phyloP scores from a whole-genome alignment of 129 eudicot genomes.

The Arctium lappa region DNA sequence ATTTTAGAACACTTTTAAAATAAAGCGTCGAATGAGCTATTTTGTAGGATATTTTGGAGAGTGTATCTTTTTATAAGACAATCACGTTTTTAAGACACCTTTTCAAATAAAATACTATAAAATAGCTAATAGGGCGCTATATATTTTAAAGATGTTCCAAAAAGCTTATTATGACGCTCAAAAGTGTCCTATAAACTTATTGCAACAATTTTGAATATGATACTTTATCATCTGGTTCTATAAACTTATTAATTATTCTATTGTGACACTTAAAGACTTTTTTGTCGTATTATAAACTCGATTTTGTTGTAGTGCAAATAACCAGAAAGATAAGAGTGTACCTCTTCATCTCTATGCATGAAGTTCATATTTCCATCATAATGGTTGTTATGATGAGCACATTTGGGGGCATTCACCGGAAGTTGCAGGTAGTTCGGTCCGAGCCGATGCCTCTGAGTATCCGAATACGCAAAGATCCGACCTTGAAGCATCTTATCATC shows the following conservation, averaged over 20 bases:
- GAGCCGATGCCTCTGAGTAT: constrained; percentile 81
- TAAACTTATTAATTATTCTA: too few species aligned
- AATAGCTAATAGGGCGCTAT: too few species aligned
- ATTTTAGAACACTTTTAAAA: too few species aligned
- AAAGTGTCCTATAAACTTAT: not conserved
- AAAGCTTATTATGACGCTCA: not conserved
- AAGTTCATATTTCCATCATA: constrained; percentile 78
- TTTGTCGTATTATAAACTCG: not conserved
- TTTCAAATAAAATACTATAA: too few species aligned
- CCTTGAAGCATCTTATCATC: constrained; percentile 82
- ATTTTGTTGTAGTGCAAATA: not conserved
- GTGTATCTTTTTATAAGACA: too few species aligned
- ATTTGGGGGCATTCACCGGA: constrained; percentile 81
- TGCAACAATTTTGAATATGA: too few species aligned
- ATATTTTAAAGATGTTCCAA: too few species aligned
- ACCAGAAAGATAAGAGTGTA: not conserved
- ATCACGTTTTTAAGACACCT: too few species aligned
- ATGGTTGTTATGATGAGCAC: constrained; percentile 76
- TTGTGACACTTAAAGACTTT: too few species aligned
- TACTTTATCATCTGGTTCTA: too few species aligned
- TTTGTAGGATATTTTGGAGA: too few species aligned
- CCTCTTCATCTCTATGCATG: constrained; percentile 87
- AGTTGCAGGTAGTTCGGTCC: constrained; percentile 79
- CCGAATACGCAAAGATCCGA: constrained; percentile 68
- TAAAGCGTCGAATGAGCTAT: too few species aligned